Conservation (phyloP, 345 rosid species). For the Gossypium mustelinum region DNA sequence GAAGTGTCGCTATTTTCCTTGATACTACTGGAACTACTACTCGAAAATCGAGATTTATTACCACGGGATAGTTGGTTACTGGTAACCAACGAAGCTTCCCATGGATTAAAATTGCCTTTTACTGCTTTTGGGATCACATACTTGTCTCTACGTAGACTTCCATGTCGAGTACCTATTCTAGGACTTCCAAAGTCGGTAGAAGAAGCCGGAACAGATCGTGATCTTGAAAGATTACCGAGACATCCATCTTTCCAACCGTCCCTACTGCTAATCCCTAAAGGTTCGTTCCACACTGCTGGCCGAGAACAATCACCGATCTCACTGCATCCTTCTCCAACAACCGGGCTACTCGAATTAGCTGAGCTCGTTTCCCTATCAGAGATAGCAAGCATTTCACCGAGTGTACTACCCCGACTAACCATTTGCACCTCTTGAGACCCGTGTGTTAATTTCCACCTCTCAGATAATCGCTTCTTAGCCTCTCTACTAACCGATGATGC, state of each 20-base stretch:
- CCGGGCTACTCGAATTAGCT: slow-evolving; percentile 30
- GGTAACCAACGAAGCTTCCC: slow-evolving; percentile 34
- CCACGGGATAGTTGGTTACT: slow-evolving; percentile 39
- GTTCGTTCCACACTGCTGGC: slow-evolving; percentile 39
- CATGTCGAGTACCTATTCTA: slow-evolving; percentile 31
- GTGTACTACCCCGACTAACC: slow-evolving; percentile 59
- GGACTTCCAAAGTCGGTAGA: slow-evolving; percentile 43
- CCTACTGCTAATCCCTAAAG: slow-evolving; percentile 90
- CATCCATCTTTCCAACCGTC: slow-evolving; percentile 90
- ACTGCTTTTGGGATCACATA: slow-evolving; percentile 43
- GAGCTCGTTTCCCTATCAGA: slow-evolving; percentile 52
- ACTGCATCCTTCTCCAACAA: slow-evolving; percentile 30
- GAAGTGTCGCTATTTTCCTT: slow-evolving; percentile 33
- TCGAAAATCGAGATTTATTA: slow-evolving; percentile 27
- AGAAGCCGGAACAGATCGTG: slow-evolving; percentile 70
- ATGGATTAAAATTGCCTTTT: slow-evolving; percentile 35
- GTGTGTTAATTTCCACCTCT: slow-evolving; percentile 90
- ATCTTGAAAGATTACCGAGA: slow-evolving; percentile 44
- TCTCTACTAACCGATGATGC: slow-evolving; percentile 78
- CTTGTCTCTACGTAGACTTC: slow-evolving; percentile 41
- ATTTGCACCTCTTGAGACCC: slow-evolving; percentile 51
- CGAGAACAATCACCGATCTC: slow-evolving; percentile 23
- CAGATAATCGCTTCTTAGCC: slow-evolving; percentile 87
- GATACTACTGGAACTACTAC: background rate
- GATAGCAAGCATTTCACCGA: slow-evolving; percentile 90